Conservation (phyloP, 2,329 filamentous ascomycete genomes). For the Fusarium subtropicale region DNA sequence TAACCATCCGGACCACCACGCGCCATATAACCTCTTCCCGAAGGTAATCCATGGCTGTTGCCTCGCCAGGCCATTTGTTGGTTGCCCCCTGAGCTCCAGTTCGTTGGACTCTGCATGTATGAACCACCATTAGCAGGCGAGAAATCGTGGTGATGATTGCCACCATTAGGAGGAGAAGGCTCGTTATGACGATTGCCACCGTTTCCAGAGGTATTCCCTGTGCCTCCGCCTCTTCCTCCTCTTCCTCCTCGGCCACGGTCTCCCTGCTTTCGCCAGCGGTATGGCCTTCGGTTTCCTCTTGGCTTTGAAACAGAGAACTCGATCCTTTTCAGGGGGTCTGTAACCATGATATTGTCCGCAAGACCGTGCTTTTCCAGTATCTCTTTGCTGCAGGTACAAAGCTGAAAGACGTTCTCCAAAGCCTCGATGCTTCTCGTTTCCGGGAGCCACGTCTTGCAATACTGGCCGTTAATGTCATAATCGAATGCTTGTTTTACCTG, state of each 20-base stretch:
- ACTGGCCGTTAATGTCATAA: constrained; percentile 77
- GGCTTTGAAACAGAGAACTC: constrained; percentile 64
- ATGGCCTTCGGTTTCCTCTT: constrained; percentile 57
- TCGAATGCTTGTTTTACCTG: constrained; percentile 84
- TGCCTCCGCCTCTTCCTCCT: neutral
- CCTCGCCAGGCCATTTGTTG: neutral
- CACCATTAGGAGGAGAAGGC: neutral
- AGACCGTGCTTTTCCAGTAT: constrained; percentile 68
- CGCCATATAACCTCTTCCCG: neutral
- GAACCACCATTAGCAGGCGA: neutral
- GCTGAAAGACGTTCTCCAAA: constrained; percentile 73
- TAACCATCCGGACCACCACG: neutral
- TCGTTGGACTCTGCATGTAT: neutral
- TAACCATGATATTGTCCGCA: constrained; percentile 71
- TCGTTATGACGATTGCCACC: constrained; percentile 6
- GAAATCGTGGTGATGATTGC: neutral
- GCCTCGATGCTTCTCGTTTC: constrained; percentile 69
- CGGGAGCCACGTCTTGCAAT: constrained; percentile 77
- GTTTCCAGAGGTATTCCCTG: neutral
- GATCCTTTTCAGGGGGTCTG: constrained; percentile 73
- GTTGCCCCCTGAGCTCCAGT: neutral
- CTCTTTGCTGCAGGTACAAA: constrained; percentile 61
- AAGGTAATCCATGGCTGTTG: neutral
- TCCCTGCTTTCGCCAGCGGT: neutral
- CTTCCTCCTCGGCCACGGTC: constrained; percentile 40